Evolutionary conservation across 176 grass and related monocot genomes (phyloP), one percentile per base, ranked within the genome.

Genomic region (Ampelocalamus luodianensis): DNA sequence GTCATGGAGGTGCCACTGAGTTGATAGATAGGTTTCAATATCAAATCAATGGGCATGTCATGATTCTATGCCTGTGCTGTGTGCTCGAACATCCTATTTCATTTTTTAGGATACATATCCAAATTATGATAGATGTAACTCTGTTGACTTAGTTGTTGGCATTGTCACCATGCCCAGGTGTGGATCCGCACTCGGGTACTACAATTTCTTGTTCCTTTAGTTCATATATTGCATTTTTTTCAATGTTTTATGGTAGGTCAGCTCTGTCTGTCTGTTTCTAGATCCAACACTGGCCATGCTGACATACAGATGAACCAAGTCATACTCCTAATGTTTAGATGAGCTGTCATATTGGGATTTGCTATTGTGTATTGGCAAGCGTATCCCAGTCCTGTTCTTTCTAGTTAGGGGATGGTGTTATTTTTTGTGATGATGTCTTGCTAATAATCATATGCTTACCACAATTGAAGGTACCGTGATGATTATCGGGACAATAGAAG

Each of bases 401-500:
- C 48, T 66, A 76, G 29, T 77, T 85, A 29, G 18, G 37, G 36
- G 5, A 10, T 37, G 20, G 29, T 71, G 27, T 70, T 65, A 1
- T 7, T 43, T 77, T 81, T 56, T 63, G 5, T 50, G 17, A 50
- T 10, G 9, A 60, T 55, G 17, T 44, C 12, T 39, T 59, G 53
- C 54, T 36, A n/a, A 65, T 48, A 72, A 82, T 60, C 51, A 71
- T 44, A 46, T 79, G 45, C 10, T 42, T 67, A 60, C 29, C 65
- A 72, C 77, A 53, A 54, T 24, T 80, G 2, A 83, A 89, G 91
- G 74, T 65, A 76, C 44, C 85, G 89, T 10, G 91, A 89, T 87
- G 89, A 91, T 74, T 80, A 89, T 82, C 56, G 82, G 58, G 91
- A 93, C 9, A 79, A 78, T 64, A 85, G 89, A 73, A 89, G 77